Base-by-base conservation (phyloP, 1,284 basidiomycete genomes). In the Salmacisia buchloeana region DNA sequence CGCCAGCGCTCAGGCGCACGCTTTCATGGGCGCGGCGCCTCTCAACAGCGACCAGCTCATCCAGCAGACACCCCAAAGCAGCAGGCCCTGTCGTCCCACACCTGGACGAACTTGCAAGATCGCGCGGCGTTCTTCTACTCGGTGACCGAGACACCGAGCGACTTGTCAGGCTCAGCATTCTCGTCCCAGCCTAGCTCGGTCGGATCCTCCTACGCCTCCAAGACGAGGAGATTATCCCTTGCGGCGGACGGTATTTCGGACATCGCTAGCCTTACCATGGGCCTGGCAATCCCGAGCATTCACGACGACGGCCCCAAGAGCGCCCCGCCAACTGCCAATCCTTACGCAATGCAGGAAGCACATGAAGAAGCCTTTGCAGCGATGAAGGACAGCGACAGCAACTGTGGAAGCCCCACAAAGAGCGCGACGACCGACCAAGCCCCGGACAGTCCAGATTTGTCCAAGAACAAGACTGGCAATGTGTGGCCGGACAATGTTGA, bases 401-500 rank as follows among this genome's bases (percentile, higher is more conserved):
- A 33, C 35, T 21, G 29, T 18, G 18, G 21, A n/a, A 62, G 57
- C 27, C 35, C 38, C 31, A 43, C 15, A 15, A 58, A 21, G 21
- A 25, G 31, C 60, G 29, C 15, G 2, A n/a, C 25, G 23, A 45
- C 43, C 6, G 29, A 56, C 41, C 41, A 61, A 31, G 43, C 64
- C 35, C 45, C 52, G 36, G 9, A 60, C 33, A 60, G 61, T 54
- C 58, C 63, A 36, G 59, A 58, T 45, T 23, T 62, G 62, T 18
- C 46, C 63, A 74, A 74, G 61, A 72, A 74, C 65, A 75, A 80
- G 46, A 73, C 74, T 27, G 74, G 77, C 21, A 79, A 82, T 23
- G 80, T 82, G 13, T 82, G 81, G 82, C 80, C 81, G 15, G 71
- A 77, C 23, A 80, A 81, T 41, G 79, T 82, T 52, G 81, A 82